Evolutionary conservation across 2,329 filamentous ascomycete species (phyloP).

Genomic region (Talaromyces sp.): DNA sequence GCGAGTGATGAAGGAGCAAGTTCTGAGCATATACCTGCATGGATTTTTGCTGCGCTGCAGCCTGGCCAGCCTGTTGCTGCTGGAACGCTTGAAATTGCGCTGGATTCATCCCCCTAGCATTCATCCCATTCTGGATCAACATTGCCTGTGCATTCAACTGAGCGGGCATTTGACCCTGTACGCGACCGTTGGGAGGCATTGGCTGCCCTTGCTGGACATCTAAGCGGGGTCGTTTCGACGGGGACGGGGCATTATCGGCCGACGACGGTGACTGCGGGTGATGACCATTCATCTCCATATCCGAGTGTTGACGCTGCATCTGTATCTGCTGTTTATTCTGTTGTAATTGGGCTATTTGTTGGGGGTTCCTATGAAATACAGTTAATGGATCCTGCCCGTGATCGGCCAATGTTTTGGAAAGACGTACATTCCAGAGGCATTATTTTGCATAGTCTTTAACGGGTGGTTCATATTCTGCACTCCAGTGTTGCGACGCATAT

Average conservation of each 20-base stretch:
- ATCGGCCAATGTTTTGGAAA: background rate
- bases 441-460: slow-evolving; percentile 72
- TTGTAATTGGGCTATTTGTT: slow-evolving; percentile 65
- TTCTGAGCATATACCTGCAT: slow-evolving; percentile 83
- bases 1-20: slow-evolving; percentile 71
- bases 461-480: slow-evolving; percentile 43
- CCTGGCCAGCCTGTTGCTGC: slow-evolving; percentile 50
- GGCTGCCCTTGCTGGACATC: slow-evolving; percentile 66
- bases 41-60: slow-evolving; percentile 60
- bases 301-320: slow-evolving; percentile 83
- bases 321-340: slow-evolving; percentile 48
- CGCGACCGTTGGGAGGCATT: slow-evolving; percentile 69
- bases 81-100: slow-evolving; percentile 68
- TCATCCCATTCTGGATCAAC: slow-evolving; percentile 63
- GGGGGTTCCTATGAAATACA: slow-evolving; percentile 47
- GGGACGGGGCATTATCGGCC: slow-evolving; percentile 83
- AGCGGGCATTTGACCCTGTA: slow-evolving; percentile 65
- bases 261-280: slow-evolving; percentile 76
- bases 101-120: slow-evolving; percentile 65
- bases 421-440: slow-evolving; percentile 39
- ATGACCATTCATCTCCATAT: slow-evolving; percentile 77
- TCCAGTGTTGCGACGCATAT: slow-evolving; percentile 50
- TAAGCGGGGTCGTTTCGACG: slow-evolving; percentile 81
- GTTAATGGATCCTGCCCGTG: background rate
- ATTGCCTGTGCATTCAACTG: slow-evolving; percentile 52